Evolutionary conservation across 1,284 basidiomycete genomes (phyloP).

Genomic region (Cutaneotrichosporon daszewskae): DNA sequence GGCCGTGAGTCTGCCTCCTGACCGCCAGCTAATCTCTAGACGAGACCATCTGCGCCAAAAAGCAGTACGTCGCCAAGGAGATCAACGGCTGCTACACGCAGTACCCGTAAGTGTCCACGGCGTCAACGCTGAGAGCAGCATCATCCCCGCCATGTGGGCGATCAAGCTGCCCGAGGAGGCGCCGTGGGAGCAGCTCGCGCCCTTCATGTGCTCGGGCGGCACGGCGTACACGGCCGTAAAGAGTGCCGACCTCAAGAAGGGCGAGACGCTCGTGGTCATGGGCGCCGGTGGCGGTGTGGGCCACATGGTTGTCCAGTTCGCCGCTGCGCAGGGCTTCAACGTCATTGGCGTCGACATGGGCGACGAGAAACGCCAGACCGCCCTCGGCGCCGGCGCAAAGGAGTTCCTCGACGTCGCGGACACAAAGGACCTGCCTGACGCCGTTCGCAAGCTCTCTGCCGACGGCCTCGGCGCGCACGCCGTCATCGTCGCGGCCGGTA

Average conservation of each 20-base stretch:
- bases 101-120: conserved; percentile 17
- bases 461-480: conserved; percentile 14
- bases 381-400: conserved; percentile 7
- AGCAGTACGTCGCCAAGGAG: conserved; percentile 8
- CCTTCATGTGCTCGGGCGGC: conserved; percentile 20
- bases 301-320: conserved; percentile 20
- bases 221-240: conserved; percentile 19
- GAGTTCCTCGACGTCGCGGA: conserved; percentile 13
- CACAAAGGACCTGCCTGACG: conserved; percentile 5
- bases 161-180: conserved; percentile 14
- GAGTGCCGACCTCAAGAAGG: conserved; percentile 12
- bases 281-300: conserved; percentile 18
- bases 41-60: conserved; percentile 16
- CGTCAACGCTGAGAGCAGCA: conserved; percentile 15
- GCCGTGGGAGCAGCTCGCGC: conserved; percentile 14
- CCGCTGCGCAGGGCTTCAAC: conserved; percentile 12
- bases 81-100: conserved; percentile 17
- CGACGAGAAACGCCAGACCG: conserved; percentile 10
- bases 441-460: conserved; percentile 10
- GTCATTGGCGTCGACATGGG: conserved; percentile 18
- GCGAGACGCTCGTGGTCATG: conserved; percentile 9
- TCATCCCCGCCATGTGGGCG: conserved; percentile 12
- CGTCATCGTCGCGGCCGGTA: conserved; percentile 16
- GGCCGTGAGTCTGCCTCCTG: conserved; percentile 7
- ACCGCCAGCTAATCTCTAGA: not conserved